These are phyloP conservation scores for Phytophthora lateralis DNA, from an alignment of 352 stramenopile genomes.

Conservation along the genomic window DNA sequence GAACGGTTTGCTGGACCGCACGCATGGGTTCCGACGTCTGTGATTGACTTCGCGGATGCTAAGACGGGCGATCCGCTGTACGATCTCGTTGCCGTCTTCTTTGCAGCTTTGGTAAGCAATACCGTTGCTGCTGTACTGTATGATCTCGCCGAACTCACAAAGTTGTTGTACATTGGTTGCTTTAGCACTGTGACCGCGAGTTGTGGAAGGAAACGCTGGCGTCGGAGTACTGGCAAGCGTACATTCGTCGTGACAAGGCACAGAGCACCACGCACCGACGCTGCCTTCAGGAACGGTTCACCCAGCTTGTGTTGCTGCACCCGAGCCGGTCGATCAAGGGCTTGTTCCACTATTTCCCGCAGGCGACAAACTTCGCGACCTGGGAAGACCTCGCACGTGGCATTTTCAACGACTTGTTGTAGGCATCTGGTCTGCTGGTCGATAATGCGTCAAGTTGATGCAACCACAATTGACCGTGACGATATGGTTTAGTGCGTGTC, in stretches of 20 bases:
- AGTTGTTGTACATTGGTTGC: conserved; percentile 6
- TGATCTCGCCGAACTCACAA: conserved; percentile 7
- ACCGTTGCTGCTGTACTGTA: background rate
- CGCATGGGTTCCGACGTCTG: conserved; percentile 63
- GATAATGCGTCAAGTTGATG: background rate
- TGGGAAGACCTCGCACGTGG: conserved; percentile 70
- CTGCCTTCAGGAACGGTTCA: conserved; percentile 62
- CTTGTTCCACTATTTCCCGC: conserved; percentile 76
- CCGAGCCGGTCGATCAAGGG: conserved; percentile 73
- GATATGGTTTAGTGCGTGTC: too few species aligned
- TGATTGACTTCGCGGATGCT: conserved; percentile 90
- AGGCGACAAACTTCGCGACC: conserved; percentile 33
- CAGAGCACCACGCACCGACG: conserved; percentile 25
- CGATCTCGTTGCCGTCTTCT: conserved; percentile 84
- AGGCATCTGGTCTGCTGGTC: conserved; percentile 5
- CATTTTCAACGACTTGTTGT: conserved; percentile 72
- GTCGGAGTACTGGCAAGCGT: conserved; percentile 76
- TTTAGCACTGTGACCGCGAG: conserved; percentile 67
- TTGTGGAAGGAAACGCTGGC: conserved; percentile 65
- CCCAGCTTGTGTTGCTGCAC: conserved; percentile 79
- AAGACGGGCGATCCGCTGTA: conserved; percentile 89
- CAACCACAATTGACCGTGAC: background rate
- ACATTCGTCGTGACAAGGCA: conserved; percentile 52
- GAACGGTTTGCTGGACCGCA: conserved; percentile 50
- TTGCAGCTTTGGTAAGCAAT: conserved; percentile 69